Base-by-base conservation (phyloP, 106 monocot species). In the Dioscorea dumetorum region DNA sequence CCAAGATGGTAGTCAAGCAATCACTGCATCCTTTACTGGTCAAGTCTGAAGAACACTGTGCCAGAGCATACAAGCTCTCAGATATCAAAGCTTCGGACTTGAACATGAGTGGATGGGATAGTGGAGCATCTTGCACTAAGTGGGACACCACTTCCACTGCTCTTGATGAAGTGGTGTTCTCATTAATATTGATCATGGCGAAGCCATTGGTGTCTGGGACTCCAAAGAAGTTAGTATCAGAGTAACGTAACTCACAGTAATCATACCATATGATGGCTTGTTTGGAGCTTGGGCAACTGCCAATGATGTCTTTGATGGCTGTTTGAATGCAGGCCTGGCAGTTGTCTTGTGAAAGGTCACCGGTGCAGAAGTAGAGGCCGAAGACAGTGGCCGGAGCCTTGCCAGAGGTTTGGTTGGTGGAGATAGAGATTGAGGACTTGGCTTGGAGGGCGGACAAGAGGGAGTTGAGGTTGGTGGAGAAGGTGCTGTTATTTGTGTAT, bases 11-110 rank as follows among this genome's bases (percentile, higher is more conserved):
- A 4, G 14, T 59, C 60, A 80, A 52, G 70, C 79, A 80, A 0
- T 49, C 41, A 23, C 58, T 16, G 33, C 79, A 80, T 20, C 31
- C 49, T 15, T 50, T 32, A 32, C 49, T 62, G 28, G 18, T 70
- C 8, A 80, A 70, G 49, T 80, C 78, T 2, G 13, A 20, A n/a
- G 72, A 61, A 61, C 79, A 79, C 64, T 79, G 79, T 1, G 73
- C 73, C 5, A 73, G 61, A 35, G 73, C 79, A 21, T 74, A 79
- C n/a, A 58, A 21, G 7, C 34, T 56, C n/a, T 48, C 62, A 0
- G 17, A 16, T 17, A 14, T 20, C 11, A 57, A 68, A 0, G 69
- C 54, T 13, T 64, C 49, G 13, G 62, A 24, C 2, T 69, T 69
- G 24, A 74, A 74, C 62, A 68, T 67, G 22, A 11, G 3, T 19